Conservation (phyloP, 2,329 filamentous ascomycete genomes). For the Helotiales sp. region DNA sequence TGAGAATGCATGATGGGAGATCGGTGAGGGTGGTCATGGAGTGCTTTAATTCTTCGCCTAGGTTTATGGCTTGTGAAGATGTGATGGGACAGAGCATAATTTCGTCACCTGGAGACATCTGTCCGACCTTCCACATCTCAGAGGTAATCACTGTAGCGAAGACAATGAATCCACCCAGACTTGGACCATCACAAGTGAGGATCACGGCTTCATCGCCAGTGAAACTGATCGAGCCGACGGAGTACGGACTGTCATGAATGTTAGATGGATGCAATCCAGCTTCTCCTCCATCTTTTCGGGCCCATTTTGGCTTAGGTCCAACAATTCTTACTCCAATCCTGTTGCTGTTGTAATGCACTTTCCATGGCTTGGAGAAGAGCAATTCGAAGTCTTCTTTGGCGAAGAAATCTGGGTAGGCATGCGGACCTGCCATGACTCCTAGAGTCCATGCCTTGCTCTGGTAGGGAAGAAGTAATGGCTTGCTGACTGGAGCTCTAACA, state of each 20-base stretch:
- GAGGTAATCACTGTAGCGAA: slow-evolving; percentile 7
- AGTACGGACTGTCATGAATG: slow-evolving; percentile 14
- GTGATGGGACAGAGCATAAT: slow-evolving; percentile 11
- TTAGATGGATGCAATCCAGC: slow-evolving; percentile 14
- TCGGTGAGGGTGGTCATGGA: neutral
- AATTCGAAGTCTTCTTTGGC: neutral
- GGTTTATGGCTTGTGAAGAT: neutral
- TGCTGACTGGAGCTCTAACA: neutral
- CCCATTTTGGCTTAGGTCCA: slow-evolving; percentile 8
- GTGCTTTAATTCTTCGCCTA: neutral
- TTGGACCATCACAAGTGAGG: slow-evolving; percentile 12
- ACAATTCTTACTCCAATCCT: slow-evolving; percentile 8
- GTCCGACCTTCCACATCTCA: slow-evolving; percentile 16
- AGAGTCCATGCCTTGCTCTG: slow-evolving; percentile 3
- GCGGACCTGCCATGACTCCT: slow-evolving; percentile 12
- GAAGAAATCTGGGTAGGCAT: slow-evolving; percentile 11
- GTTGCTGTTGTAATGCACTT: slow-evolving; percentile 17
- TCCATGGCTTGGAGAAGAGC: slow-evolving; percentile 8
- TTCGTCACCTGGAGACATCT: slow-evolving; percentile 12
- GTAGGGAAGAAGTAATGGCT: neutral
- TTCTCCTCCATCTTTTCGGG: slow-evolving; percentile 11
- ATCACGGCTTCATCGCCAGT: slow-evolving; percentile 16
- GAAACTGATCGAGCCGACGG: slow-evolving; percentile 12
- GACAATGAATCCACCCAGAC: slow-evolving; percentile 11
- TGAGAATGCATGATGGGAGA: neutral